phyloP scores from a whole-genome alignment of 192 early-diverging fungal species.

The Coemansia sp. region DNA sequence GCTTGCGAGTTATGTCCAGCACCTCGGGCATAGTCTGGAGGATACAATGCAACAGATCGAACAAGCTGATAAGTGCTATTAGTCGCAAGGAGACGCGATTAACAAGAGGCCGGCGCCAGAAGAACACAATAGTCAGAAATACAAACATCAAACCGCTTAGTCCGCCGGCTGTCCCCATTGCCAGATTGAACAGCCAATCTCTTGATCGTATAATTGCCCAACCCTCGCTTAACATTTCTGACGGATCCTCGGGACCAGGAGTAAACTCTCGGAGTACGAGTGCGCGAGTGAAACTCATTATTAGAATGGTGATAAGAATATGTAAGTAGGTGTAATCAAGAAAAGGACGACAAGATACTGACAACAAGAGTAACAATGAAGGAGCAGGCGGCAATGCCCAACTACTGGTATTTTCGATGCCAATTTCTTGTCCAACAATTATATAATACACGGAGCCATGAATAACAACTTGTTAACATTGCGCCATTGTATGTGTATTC shows the following conservation, averaged over 20 bases:
- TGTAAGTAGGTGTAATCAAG: background rate
- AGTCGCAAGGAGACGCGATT: constrained; percentile 38
- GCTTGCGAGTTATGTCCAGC: background rate
- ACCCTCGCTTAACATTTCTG: background rate
- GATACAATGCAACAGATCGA: constrained; percentile 27
- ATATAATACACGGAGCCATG: background rate
- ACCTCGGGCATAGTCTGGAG: background rate
- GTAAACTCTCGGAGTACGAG: background rate
- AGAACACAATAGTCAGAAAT: constrained; percentile 19
- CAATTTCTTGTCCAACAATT: background rate
- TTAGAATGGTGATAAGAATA: background rate
- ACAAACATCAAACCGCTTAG: constrained; percentile 22
- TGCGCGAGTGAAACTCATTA: background rate
- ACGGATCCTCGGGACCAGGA: constrained; percentile 17
- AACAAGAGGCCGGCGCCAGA: constrained; percentile 36
- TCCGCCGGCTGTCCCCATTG: constrained; percentile 1
- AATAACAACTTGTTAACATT: background rate
- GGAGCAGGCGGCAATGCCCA: background rate
- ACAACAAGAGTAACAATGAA: background rate
- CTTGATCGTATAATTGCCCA: background rate
- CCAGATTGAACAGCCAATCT: background rate
- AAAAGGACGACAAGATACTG: background rate
- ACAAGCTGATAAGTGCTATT: constrained; percentile 28
- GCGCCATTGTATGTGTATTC: background rate
- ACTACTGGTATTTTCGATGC: background rate